Conservation (phyloP, 495 filamentous ascomycete genomes). For the Hypoxylon crocopeplum region DNA sequence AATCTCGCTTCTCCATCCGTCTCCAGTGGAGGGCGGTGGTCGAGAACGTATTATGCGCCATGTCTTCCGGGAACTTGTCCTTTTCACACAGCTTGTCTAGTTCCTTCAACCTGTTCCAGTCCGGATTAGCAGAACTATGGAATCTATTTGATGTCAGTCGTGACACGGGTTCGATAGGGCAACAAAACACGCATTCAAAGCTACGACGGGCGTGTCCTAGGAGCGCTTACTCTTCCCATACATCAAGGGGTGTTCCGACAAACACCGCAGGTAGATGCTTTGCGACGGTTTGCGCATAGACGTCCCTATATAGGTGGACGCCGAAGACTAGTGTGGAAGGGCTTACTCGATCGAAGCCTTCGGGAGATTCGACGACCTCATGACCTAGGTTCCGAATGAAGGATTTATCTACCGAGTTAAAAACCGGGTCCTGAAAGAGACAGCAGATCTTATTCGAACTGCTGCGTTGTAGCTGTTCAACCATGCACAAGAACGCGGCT, state of each 20-base stretch:
- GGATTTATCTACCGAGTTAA: slow-evolving; percentile 64
- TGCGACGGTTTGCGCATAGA: slow-evolving; percentile 48
- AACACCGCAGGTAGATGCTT: slow-evolving; percentile 46
- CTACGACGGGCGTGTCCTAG: not conserved
- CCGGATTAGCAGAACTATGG: not conserved
- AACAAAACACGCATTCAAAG: not conserved
- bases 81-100: slow-evolving; percentile 42
- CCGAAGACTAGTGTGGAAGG: slow-evolving; percentile 58
- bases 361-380: slow-evolving; percentile 62
- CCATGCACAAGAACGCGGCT: slow-evolving; percentile 63
- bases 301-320: slow-evolving; percentile 64
- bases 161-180: too few species aligned
- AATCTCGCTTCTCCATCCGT: not conserved
- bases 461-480: slow-evolving; percentile 46
- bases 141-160: slow-evolving; percentile 2
- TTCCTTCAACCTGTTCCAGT: slow-evolving; percentile 29
- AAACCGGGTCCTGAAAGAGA: slow-evolving; percentile 74
- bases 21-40: slow-evolving; percentile 49
- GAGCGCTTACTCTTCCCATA: slow-evolving; percentile 47
- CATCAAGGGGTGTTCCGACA: slow-evolving; percentile 49
- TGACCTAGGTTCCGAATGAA: slow-evolving; percentile 63
- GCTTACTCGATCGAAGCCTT: slow-evolving; percentile 61
- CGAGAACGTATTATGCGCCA: slow-evolving; percentile 43
- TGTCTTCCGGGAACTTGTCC: slow-evolving; percentile 47
- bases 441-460: slow-evolving; percentile 44